Evolutionary conservation across 805 yeast species (phyloP).

Genomic region (Tetrapisispora arboricola): DNA sequence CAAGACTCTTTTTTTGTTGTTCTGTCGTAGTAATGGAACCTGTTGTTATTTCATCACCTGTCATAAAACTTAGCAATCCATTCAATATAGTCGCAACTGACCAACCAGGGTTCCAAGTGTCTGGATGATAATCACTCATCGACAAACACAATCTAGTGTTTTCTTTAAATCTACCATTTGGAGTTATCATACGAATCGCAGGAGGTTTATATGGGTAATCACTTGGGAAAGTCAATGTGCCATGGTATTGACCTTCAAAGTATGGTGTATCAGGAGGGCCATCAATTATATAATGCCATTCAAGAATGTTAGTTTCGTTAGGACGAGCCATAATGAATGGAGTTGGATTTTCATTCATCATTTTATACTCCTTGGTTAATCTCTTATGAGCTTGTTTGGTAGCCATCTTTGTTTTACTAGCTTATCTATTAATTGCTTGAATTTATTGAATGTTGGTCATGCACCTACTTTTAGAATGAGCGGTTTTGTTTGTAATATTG

Average conservation of each 20-base stretch:
- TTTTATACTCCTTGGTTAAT: slow-evolving; percentile 72
- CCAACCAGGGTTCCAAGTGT: slow-evolving; percentile 96
- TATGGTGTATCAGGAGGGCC: slow-evolving; percentile 91
- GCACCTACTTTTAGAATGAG: too few relatives aligned
- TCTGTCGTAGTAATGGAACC: slow-evolving; percentile 68
- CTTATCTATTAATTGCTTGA: too few relatives aligned
- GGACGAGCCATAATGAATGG: slow-evolving; percentile 82
- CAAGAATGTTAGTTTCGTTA: slow-evolving; percentile 73
- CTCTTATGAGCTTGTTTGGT: slow-evolving; percentile 37
- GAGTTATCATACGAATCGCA: slow-evolving; percentile 78
- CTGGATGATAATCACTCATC: slow-evolving; percentile 94
- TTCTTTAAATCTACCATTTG: slow-evolving; percentile 77
- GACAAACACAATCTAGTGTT: slow-evolving; percentile 76
- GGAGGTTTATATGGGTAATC: slow-evolving; percentile 93
- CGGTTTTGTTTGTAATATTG: too few relatives aligned
- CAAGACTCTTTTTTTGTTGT: slow-evolving; percentile 43
- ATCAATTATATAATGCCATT: slow-evolving; percentile 87
- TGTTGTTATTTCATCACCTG: slow-evolving; percentile 73
- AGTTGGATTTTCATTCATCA: slow-evolving; percentile 68
- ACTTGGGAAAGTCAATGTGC: slow-evolving; percentile 68
- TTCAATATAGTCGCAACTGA: slow-evolving; percentile 79
- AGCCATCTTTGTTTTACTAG: slow-evolving; percentile 26
- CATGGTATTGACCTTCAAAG: slow-evolving; percentile 81
- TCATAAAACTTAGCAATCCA: slow-evolving; percentile 87
- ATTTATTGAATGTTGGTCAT: too few relatives aligned